Conservation (phyloP, 495 filamentous ascomycete species). For the Trichoderma virens region DNA sequence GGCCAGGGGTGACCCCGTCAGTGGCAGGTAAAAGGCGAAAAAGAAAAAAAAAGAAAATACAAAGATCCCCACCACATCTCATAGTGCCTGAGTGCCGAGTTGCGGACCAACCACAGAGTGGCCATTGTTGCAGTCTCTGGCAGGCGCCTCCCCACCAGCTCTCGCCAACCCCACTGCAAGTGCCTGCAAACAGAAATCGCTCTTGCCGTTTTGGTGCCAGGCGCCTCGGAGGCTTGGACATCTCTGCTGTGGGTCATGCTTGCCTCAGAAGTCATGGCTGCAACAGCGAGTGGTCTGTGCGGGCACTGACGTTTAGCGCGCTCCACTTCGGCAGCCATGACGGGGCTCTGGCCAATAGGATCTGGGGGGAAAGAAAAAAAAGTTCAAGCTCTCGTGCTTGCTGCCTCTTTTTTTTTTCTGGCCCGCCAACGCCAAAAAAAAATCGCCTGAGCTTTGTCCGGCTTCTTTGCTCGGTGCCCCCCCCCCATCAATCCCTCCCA, state of each 20-base stretch:
- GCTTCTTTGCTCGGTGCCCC: slow-evolving; percentile 9
- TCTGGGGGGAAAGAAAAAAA: slow-evolving; percentile 24
- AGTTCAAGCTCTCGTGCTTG: slow-evolving; percentile 16
- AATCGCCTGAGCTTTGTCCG: slow-evolving; percentile 13
- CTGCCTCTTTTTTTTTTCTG: slow-evolving; percentile 10
- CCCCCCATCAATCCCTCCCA: not conserved
- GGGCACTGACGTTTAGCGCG: slow-evolving; percentile 10
- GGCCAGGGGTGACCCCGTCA: not conserved
- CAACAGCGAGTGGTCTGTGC: slow-evolving; percentile 4
- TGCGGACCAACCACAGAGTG: slow-evolving; percentile 3
- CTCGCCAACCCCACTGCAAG: not conserved
- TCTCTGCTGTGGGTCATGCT: slow-evolving; percentile 8
- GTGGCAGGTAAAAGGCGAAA: not conserved
- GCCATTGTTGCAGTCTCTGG: not conserved
- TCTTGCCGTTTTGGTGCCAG: slow-evolving; percentile 1
- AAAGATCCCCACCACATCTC: not conserved
- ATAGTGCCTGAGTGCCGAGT: slow-evolving; percentile 8
- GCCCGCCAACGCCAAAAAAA: slow-evolving; percentile 9
- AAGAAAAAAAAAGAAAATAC: not conserved
- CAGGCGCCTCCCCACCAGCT: not conserved
- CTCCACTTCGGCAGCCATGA: slow-evolving; percentile 10
- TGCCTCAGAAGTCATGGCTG: slow-evolving; percentile 2
- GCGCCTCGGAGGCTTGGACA: not conserved
- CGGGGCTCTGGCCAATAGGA: slow-evolving; percentile 4
- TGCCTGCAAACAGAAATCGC: slow-evolving; percentile 1